These are phyloP conservation scores for Seminavis robusta DNA, from an alignment of 108 stramenopile genomes.

Conservation along the genomic window DNA sequence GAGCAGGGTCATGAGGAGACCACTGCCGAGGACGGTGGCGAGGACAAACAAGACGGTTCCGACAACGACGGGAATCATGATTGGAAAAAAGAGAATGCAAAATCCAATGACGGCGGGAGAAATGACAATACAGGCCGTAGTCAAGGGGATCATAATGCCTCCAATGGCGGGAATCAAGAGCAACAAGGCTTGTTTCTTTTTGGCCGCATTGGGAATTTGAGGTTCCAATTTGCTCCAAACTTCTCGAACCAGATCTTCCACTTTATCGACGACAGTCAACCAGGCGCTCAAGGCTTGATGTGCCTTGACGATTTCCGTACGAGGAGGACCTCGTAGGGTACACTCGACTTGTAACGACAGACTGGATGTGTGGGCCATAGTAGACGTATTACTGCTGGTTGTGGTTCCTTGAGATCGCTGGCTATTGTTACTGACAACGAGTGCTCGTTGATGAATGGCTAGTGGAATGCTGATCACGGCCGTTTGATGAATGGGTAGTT, in stretches of 20 bases:
- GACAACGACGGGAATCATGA: too few relatives aligned
- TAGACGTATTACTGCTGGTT: too few relatives aligned
- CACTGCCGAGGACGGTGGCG: not conserved
- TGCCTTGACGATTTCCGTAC: slow-evolving; percentile 66
- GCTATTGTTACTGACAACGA: too few relatives aligned
- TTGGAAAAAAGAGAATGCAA: slow-evolving; percentile 63
- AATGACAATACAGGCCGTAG: slow-evolving; percentile 53
- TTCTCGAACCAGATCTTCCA: slow-evolving; percentile 31
- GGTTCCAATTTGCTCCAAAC: slow-evolving; percentile 4
- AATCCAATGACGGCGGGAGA: slow-evolving; percentile 56
- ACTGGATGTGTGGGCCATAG: too few relatives aligned
- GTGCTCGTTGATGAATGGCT: too few relatives aligned
- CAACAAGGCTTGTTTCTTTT: too few relatives aligned
- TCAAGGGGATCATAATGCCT: slow-evolving; percentile 32
- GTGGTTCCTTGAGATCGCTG: too few relatives aligned
- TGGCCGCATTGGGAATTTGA: slow-evolving; percentile 38
- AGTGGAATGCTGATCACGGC: too few relatives aligned
- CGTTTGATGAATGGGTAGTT: too few relatives aligned
- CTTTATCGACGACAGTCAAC: slow-evolving; percentile 63
- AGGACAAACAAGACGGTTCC: slow-evolving; percentile 9
- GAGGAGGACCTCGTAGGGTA: slow-evolving; percentile 62
- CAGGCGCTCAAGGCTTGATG: slow-evolving; percentile 45
- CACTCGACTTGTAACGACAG: too few relatives aligned
- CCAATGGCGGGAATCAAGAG: slow-evolving; percentile 61
- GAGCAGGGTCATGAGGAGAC: too few relatives aligned